These are phyloP conservation scores for Mallotus repandus DNA, from an alignment of 441 rosid genomes.

Conservation along the genomic window DNA sequence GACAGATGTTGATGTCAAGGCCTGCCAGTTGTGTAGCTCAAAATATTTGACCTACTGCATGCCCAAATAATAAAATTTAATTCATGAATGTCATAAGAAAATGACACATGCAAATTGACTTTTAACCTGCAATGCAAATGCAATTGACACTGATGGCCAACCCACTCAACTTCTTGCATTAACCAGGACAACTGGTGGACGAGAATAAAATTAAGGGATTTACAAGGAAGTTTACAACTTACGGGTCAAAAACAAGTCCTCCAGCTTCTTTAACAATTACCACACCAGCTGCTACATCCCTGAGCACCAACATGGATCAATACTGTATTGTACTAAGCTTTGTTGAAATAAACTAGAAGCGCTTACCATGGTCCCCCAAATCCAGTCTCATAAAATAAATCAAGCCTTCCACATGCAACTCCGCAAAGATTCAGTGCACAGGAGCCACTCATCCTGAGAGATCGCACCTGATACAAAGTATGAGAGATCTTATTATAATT, in stretches of 20 bases:
- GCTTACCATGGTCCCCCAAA: constrained; percentile 93
- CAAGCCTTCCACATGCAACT: constrained; percentile 83
- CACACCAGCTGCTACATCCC: constrained; percentile 95
- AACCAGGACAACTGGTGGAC: not conserved
- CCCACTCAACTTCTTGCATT: not conserved
- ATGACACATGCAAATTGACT: not conserved
- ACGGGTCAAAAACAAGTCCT: constrained; percentile 93
- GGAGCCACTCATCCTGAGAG: constrained; percentile 91
- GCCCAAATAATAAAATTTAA: not conserved
- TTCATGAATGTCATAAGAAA: not conserved
- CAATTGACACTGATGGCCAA: not conserved
- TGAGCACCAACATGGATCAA: constrained; percentile 28
- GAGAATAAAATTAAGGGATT: not conserved
- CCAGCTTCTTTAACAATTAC: constrained; percentile 90
- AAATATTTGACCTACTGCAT: constrained; percentile 4
- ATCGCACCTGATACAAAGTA: constrained; percentile 67
- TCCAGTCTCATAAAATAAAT: constrained; percentile 77
- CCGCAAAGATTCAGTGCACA: constrained; percentile 95
- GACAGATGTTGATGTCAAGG: not conserved
- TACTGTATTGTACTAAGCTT: not conserved
- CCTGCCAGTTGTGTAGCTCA: not conserved
- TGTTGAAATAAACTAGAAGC: not conserved
- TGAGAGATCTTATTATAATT: not conserved
- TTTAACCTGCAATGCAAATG: not conserved
- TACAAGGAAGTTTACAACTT: constrained; percentile 32